Evolutionary conservation across 2,329 filamentous ascomycete species (phyloP), one percentile per base, ranked within the genome.

Genomic region (Aureobasidium zeae): DNA sequence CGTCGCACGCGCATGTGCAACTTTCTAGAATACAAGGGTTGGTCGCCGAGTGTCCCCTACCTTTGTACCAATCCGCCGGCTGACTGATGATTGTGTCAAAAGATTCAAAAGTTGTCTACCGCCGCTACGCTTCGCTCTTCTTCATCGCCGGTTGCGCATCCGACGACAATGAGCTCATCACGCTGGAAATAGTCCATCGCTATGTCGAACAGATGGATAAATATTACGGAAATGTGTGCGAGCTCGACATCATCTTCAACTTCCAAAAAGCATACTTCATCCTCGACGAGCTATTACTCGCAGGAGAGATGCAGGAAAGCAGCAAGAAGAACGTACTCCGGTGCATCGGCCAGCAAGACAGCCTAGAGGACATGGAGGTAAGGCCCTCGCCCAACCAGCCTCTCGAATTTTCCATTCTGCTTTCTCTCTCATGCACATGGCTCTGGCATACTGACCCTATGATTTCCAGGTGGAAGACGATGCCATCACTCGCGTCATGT

Each of bases 191-290:
- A 61, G 93, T 98, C 58, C 91, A 98, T 66, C 86, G 91, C 67
- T 98, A 98, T 64, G 91, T 98, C 61, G 91, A 98, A 67, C 91
- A 98, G 69, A 98, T 98, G 91, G 91, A 98, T 74, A 98, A 98
- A 66, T 98, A 98, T 72, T 98, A 96, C 66, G 91, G 91, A 65
- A 98, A 98, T 65, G 91, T 98, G 48, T 98, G 91, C 79, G 91
- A 98, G 70, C 77, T 98, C 52, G 88, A 96, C 65, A 95, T 96
- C 67, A 98, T 98, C 65, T 98, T 98, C 77, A 96, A 94, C 63
- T 98, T 98, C 65, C 94, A 94, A 56, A 98, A 98, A 67, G 91
- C 91, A 48, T 98, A 98, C 67, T 98, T 96, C 67, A 98, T 98
- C 55, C 78, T 98, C 34, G 91, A 98, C 63, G 91, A 98, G 69